A percentile compares a stretch with the other conserved stretches of the same genome.
Evolutionary conservation across 2,329 filamentous ascomycete genomes (phyloP).

Genomic region (Acrocalymma vagum): DNA sequence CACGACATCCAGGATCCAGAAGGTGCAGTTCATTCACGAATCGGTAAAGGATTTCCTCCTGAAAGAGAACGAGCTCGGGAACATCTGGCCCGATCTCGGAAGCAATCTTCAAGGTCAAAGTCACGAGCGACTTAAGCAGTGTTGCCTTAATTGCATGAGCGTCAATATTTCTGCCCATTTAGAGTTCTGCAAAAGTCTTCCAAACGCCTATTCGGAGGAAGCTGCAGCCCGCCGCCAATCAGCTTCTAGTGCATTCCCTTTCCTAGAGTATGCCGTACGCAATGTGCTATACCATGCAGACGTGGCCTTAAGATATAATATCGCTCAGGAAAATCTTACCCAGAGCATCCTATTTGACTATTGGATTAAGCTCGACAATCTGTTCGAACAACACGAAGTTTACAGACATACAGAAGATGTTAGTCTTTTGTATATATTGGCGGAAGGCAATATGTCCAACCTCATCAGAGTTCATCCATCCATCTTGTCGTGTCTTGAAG

Average conservation of each 20-base stretch:
- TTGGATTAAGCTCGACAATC: constrained; percentile 41
- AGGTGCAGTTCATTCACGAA: constrained; percentile 33
- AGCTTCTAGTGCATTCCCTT: constrained; percentile 46
- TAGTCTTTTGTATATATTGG: constrained; percentile 25
- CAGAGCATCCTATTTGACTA: constrained; percentile 22
- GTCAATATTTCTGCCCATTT: constrained; percentile 20
- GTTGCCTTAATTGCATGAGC: constrained; percentile 52
- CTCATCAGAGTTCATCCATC: constrained; percentile 41
- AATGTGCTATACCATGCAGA: constrained; percentile 57
- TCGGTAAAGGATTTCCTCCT: constrained; percentile 46
- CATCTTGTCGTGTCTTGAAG: constrained; percentile 20
- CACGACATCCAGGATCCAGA: constrained; percentile 18
- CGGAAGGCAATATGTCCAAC: constrained; percentile 19
- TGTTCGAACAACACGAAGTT: constrained; percentile 35
- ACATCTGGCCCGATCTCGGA: constrained; percentile 38
- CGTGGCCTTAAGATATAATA: constrained; percentile 31
- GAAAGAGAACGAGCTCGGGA: constrained; percentile 34
- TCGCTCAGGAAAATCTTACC: constrained; percentile 21
- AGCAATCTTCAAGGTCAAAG: constrained; percentile 27
- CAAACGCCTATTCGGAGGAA: constrained; percentile 13
- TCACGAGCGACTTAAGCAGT: constrained; percentile 47
- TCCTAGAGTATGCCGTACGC: constrained; percentile 56
- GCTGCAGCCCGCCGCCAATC: constrained; percentile 13
- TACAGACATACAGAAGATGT: constrained; percentile 15
- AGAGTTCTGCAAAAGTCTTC: constrained; percentile 5